Percentiles rank a stretch among this genome's conserved stretches.
These are phyloP conservation scores for Canavalia ensiformis DNA, from an alignment of 306 rosid genomes.

Conservation along the genomic window DNA sequence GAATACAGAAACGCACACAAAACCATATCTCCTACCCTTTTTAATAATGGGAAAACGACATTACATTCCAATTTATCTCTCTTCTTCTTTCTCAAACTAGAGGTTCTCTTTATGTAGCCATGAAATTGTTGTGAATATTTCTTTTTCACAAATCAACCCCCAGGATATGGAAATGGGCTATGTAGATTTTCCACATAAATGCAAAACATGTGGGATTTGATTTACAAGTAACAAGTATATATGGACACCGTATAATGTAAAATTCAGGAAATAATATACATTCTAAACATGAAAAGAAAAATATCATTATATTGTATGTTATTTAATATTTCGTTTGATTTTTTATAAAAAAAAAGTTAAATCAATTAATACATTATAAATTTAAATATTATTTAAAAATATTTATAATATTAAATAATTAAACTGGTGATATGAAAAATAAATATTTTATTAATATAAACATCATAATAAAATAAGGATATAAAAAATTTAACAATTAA, in stretches of 20 bases:
- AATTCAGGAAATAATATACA: not conserved
- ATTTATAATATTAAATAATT: no score
- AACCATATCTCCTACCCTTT: constrained; percentile 2
- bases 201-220: not conserved
- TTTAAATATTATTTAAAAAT: no score
- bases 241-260: not conserved
- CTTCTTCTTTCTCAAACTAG: constrained; percentile 7
- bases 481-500: no score
- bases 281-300: not conserved
- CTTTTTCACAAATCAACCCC: not conserved
- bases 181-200: constrained; percentile 26
- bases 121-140: constrained; percentile 26
- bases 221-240: not conserved
- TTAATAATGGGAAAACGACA: constrained; percentile 40
- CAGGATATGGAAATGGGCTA: constrained; percentile 32
- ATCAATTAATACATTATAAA: no score
- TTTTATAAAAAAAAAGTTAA: no score
- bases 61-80: not conserved
- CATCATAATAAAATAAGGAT: no score
- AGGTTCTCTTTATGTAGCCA: constrained; percentile 49
- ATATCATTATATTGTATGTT: not conserved
- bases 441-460: no score
- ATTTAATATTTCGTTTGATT: not conserved
- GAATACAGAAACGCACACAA: constrained; percentile 11
- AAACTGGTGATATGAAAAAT: no score